Evolutionary conservation across 306 rosid species (phyloP).

Genomic region (Fragaria iinumae): DNA sequence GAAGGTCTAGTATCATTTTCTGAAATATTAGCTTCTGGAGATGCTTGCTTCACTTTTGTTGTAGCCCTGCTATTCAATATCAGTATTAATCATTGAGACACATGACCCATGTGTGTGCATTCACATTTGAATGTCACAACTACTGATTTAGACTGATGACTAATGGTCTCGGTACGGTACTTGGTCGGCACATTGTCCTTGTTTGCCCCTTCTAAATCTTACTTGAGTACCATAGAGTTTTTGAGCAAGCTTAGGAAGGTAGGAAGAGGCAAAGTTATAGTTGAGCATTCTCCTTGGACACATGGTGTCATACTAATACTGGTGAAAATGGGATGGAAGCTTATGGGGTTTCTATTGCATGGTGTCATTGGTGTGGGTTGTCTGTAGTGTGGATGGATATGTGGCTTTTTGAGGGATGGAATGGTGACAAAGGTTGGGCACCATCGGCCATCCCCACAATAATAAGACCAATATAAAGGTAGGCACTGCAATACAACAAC

Average conservation of each 20-base stretch:
- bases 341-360: constrained; percentile 27
- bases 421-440: constrained; percentile 60
- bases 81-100: too few species aligned
- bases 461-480: constrained; percentile 23
- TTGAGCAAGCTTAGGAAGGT: not conserved
- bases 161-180: not conserved
- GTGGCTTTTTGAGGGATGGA: constrained; percentile 48
- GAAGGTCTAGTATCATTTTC: not conserved
- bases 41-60: not conserved
- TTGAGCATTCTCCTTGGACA: constrained; percentile 9
- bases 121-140: not conserved
- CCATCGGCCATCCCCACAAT: constrained; percentile 25
- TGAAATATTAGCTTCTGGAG: not conserved
- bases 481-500: constrained; percentile 27
- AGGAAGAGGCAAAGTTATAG: constrained; percentile 10
- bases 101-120: not conserved
- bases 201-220: not conserved
- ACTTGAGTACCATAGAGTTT: not conserved
- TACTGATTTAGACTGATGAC: not conserved
- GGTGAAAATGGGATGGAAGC: constrained; percentile 19
- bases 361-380: constrained; percentile 34
- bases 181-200: not conserved
- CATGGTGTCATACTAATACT: constrained; percentile 1
- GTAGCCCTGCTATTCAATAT: not conserved
- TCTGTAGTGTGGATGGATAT: constrained; percentile 24